Conservation (phyloP, 2,329 filamentous ascomycete species). For the Dactylellina cionopaga region DNA sequence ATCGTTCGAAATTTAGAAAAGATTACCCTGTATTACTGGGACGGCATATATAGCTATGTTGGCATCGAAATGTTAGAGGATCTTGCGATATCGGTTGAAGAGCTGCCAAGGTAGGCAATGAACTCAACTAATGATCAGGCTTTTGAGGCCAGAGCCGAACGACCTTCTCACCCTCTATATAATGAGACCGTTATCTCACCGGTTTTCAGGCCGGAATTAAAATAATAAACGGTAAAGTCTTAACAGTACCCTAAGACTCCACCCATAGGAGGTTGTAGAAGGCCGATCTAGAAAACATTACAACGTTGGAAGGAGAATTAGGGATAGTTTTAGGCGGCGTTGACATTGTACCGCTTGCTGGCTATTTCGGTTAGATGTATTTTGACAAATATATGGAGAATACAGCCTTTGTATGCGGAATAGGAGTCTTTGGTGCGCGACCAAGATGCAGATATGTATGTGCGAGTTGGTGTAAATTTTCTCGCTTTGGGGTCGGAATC, state of each 20-base stretch:
- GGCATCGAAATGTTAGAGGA: background rate
- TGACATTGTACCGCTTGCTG: background rate
- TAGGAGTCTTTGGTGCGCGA: background rate
- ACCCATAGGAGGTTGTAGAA: background rate
- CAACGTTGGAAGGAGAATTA: background rate
- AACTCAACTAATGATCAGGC: too few relatives aligned
- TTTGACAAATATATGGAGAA: background rate
- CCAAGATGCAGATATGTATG: background rate
- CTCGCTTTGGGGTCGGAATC: too few relatives aligned
- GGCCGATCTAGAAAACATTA: background rate
- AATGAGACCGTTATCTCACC: background rate
- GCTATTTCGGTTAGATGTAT: background rate
- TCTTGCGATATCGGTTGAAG: background rate
- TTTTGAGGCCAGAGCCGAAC: background rate
- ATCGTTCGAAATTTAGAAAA: background rate
- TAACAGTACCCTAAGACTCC: background rate
- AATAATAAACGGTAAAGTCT: background rate
- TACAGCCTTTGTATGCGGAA: background rate
- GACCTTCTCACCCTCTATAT: background rate
- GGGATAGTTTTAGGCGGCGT: background rate
- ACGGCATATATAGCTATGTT: background rate
- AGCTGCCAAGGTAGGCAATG: background rate
- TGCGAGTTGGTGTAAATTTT: too few relatives aligned
- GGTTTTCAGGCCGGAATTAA: background rate
- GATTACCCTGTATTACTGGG: background rate